Evolutionary conservation across 345 rosid genomes (phyloP).

Genomic region (Gossypium longicalyx): DNA sequence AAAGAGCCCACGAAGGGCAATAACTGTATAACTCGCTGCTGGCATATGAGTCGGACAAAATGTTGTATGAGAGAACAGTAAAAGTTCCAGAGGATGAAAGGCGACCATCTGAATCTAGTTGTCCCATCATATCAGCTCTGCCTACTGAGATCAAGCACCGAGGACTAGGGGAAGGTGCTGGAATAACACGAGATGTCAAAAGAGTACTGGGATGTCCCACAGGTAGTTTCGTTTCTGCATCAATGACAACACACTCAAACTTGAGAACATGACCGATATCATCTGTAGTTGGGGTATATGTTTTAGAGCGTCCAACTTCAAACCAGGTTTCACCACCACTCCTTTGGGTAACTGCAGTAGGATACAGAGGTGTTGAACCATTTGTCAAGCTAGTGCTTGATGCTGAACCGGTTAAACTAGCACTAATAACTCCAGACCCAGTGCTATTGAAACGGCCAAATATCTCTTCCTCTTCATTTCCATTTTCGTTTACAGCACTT

Average conservation of each 20-base stretch:
- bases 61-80: constrained; percentile 93
- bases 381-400: constrained; percentile 63
- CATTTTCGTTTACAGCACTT: constrained; percentile 72
- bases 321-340: constrained; percentile 86
- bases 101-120: constrained; percentile 69
- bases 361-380: constrained; percentile 70
- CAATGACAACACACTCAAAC: constrained; percentile 87
- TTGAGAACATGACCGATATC: constrained; percentile 92
- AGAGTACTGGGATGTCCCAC: constrained; percentile 66
- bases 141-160: constrained; percentile 73
- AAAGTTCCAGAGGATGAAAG: constrained; percentile 69
- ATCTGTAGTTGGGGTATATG: constrained; percentile 91
- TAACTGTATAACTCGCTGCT: constrained; percentile 77
- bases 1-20: constrained; percentile 98
- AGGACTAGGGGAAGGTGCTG: constrained; percentile 96
- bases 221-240: constrained; percentile 65
- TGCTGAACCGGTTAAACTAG: constrained; percentile 58
- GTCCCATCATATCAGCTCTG: constrained; percentile 59
- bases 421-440: constrained; percentile 58
- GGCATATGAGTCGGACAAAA: constrained; percentile 73
- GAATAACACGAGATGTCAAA: constrained; percentile 89
- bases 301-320: constrained; percentile 88
- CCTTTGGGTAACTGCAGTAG: constrained; percentile 66
- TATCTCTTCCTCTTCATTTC: constrained; percentile 85
- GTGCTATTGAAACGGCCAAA: constrained; percentile 77